A percentile compares a stretch with the other conserved stretches of the same genome.
These are phyloP conservation scores for Penicillium cosmopolitanum DNA, from an alignment of 495 filamentous ascomycete species.

Conservation along the genomic window DNA sequence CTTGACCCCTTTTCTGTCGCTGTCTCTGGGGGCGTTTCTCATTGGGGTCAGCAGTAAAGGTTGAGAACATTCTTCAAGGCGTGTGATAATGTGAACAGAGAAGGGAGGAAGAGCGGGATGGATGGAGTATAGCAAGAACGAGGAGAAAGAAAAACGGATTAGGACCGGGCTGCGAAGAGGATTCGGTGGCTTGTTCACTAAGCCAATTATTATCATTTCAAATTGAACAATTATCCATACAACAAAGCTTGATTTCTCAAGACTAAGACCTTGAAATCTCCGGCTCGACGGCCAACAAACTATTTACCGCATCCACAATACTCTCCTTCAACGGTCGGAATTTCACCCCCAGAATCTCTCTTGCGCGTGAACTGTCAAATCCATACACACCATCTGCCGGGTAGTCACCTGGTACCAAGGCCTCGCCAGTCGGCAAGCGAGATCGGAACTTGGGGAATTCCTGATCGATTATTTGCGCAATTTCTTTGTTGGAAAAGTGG, in stretches of 20 bases:
- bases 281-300: constrained; percentile 20
- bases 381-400: constrained; percentile 42
- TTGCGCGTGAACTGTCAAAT: constrained; percentile 46
- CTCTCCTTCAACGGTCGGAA: constrained; percentile 51
- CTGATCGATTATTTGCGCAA: constrained; percentile 58
- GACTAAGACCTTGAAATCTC: neutral
- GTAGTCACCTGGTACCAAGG: constrained; percentile 40
- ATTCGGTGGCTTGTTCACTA: neutral
- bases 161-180: neutral
- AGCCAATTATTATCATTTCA: neutral
- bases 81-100: too few relatives aligned
- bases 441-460: constrained; percentile 60
- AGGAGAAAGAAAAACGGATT: neutral
- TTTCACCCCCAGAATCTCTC: constrained; percentile 51
- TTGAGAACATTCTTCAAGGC: constrained; percentile 9
- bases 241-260: neutral
- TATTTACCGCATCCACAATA: constrained; percentile 52
- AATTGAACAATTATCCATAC: neutral
- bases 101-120: too few relatives aligned
- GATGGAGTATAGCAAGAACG: neutral
- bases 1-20: constrained; percentile 36
- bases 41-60: constrained; percentile 10
- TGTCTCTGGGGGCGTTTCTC: constrained; percentile 1
- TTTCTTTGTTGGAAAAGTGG: constrained; percentile 57
- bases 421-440: constrained; percentile 48